phyloP scores from a whole-genome alignment of 2,329 filamentous ascomycete genomes.

The Calonectria hawksworthii region DNA sequence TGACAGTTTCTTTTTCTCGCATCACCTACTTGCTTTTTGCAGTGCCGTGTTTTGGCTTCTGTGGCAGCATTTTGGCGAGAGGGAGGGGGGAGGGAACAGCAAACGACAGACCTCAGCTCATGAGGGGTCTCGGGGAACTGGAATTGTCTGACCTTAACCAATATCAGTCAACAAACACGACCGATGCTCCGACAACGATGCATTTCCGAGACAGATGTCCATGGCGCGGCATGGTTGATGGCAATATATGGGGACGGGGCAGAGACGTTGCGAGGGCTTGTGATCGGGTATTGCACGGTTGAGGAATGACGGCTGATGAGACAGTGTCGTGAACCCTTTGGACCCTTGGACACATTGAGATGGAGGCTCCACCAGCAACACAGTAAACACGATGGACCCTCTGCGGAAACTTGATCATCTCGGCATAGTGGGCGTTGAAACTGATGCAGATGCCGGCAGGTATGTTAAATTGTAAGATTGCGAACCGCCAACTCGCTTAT shows the following conservation, averaged over 20 bases:
- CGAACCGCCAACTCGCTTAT: neutral
- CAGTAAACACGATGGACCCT: neutral
- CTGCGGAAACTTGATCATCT: neutral
- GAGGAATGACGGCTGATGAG: conserved; percentile 17
- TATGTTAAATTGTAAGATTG: conserved; percentile 1
- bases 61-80: conserved; percentile 10
- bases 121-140: conserved; percentile 17
- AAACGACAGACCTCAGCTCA: neutral
- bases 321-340: neutral
- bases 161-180: conserved; percentile 15
- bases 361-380: neutral
- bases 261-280: neutral
- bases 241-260: neutral
- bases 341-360: neutral
- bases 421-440: neutral
- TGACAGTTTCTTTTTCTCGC: neutral
- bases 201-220: conserved; percentile 11
- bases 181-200: conserved; percentile 25
- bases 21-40: conserved; percentile 19
- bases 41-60: neutral
- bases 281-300: neutral
- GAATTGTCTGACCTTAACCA: conserved; percentile 30
- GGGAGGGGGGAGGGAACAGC: neutral
- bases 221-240: neutral
- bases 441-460: neutral